Conservation (phyloP, 768 basidiomycete species). For the Panellus pusillus region DNA sequence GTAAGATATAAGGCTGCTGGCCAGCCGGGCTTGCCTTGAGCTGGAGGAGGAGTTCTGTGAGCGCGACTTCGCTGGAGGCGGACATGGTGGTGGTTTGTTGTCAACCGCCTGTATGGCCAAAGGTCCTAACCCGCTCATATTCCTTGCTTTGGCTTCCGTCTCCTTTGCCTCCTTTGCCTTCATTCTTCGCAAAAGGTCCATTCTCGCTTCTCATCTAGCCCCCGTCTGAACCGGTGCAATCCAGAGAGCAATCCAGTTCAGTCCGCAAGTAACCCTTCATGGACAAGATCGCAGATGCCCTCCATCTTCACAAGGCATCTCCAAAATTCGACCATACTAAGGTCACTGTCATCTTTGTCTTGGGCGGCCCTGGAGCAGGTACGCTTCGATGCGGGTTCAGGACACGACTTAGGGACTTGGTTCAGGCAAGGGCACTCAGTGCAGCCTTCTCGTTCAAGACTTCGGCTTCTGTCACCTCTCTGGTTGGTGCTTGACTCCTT, state of each 20-base stretch:
- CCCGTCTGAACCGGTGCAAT: conserved; percentile 32
- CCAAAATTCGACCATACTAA: conserved; percentile 67
- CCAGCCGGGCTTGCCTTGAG: not conserved
- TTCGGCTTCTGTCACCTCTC: conserved; percentile 93
- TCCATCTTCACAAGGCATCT: conserved; percentile 30
- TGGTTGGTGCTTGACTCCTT: conserved; percentile 48
- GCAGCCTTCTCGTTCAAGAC: conserved; percentile 76
- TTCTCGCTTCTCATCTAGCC: not conserved
- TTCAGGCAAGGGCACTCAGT: conserved; percentile 95
- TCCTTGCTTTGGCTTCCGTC: conserved; percentile 53
- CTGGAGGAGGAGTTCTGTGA: too few species aligned
- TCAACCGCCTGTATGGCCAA: conserved; percentile 23
- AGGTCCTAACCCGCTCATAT: conserved; percentile 63
- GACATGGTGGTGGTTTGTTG: not conserved
- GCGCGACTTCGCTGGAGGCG: not conserved
- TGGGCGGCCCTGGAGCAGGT: conserved; percentile 97
- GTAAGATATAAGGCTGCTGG: not conserved
- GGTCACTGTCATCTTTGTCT: conserved; percentile 89
- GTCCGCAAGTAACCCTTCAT: conserved; percentile 35
- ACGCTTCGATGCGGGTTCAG: conserved; percentile 10
- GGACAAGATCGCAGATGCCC: conserved; percentile 40
- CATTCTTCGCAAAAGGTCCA: conserved; percentile 29
- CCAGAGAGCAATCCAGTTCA: conserved; percentile 54
- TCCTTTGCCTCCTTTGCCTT: conserved; percentile 60
- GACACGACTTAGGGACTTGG: not conserved